phyloP scores from a whole-genome alignment of 2,329 filamentous ascomycete genomes.

The Aureobasidium zeae region DNA sequence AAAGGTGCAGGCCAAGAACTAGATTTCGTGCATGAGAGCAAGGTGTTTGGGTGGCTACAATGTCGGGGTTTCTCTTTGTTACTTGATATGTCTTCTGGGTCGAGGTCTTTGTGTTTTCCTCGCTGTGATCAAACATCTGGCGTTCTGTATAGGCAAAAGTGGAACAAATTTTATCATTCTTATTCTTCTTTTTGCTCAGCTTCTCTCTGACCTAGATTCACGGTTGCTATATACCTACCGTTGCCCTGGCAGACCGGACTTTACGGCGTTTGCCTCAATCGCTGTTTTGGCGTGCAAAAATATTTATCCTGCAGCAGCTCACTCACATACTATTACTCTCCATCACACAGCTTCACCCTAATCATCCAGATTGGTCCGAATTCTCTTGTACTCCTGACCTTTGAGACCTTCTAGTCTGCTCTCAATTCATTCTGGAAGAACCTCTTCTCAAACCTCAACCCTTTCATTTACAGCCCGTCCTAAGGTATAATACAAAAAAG shows the following conservation, averaged over 20 bases:
- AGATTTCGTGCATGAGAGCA: slow-evolving; percentile 12
- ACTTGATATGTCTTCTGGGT: neutral
- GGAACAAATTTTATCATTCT: slow-evolving; percentile 12
- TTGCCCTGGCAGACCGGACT: slow-evolving; percentile 1
- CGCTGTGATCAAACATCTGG: slow-evolving; percentile 1
- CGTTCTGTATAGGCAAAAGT: slow-evolving; percentile 14
- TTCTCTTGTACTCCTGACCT: no score
- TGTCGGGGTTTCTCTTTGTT: slow-evolving; percentile 6
- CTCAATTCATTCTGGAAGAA: no score
- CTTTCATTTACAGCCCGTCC: neutral
- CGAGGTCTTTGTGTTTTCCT: neutral
- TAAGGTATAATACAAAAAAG: no score
- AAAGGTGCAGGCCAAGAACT: slow-evolving; percentile 32
- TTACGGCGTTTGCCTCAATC: slow-evolving; percentile 6
- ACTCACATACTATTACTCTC: neutral
- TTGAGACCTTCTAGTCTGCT: neutral
- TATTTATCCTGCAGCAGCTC: neutral
- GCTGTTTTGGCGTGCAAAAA: slow-evolving; percentile 11
- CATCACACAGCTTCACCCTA: no score
- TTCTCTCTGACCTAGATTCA: no score
- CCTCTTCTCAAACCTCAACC: no score
- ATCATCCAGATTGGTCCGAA: no score
- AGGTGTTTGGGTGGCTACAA: slow-evolving; percentile 10
- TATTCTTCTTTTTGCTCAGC: no score
- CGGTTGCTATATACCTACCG: no score